Base-by-base conservation (phyloP, 371 early-diverging fungal genomes). In the Fennellomyces sp. region DNA sequence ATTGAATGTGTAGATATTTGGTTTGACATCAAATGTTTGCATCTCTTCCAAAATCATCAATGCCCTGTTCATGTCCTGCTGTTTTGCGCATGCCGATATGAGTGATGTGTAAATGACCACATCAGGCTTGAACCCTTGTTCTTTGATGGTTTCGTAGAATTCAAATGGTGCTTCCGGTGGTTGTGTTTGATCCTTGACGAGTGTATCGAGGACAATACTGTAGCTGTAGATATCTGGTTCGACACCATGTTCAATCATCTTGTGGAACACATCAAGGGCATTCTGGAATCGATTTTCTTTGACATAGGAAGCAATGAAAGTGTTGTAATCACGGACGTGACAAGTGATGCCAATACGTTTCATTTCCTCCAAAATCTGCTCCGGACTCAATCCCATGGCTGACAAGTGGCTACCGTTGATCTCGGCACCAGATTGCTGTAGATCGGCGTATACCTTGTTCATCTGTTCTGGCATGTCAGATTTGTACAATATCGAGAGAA, bases 1-100 rank as follows among this genome's bases (percentile, higher is more conserved):
- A 30, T 78, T 82, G 35, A 69, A 74, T 1, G 75, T 74, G 23
- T 65, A 72, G 1, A 52, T 31, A 29, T 79, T 79, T 3, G 80
- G 80, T 17, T 57, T 41, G 2, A 77, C 50, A 2, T 55, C 45
- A 7, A 49, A 58, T 1, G 15, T 12, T 30, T 67, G 42, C 80
- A 82, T 79, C 21, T 74, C 75, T 52, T 69, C 49, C 2, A 79
- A 63, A 7, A 73, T 27, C 0, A 29, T 27, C 42, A 76, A 17
- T 0, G 78, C 75, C 15, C 54, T 56, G 3, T 64, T 54, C 8
- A 72, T 27, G 47, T 76, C 65, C 12, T 60, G 47, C 2, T 38
- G 35, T 15, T 53, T 47, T 21, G 55, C 56, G 39, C 72, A 76
- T 5, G 73, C 73, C 31, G 56, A 27, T 49, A 62, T 42, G 2